Percentiles rank a stretch among this genome's conserved stretches.
Conservation (phyloP, 331 rosid species). For the Dryas integrifolia region DNA sequence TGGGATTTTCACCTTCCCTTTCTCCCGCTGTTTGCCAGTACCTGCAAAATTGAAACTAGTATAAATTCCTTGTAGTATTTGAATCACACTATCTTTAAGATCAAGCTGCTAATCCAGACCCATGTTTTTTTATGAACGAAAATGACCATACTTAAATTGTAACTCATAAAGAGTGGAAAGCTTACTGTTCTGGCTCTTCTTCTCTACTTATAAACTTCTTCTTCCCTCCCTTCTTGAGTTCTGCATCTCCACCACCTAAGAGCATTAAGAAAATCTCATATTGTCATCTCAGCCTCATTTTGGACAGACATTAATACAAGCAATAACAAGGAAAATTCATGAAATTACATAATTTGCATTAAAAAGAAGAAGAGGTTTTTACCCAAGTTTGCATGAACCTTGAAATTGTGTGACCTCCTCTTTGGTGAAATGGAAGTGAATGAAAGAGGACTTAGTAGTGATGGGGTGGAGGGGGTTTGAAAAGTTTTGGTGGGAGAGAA, state of each 20-base stretch:
- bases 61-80: neutral
- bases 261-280: slow-evolving; percentile 16
- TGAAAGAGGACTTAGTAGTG: slow-evolving; percentile 28
- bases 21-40: slow-evolving; percentile 99
- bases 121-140: neutral
- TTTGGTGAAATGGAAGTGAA: slow-evolving; percentile 31
- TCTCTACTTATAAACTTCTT: slow-evolving; percentile 84
- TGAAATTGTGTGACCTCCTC: slow-evolving; percentile 35
- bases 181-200: slow-evolving; percentile 85
- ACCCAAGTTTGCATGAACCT: slow-evolving; percentile 65
- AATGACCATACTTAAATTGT: neutral
- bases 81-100: neutral
- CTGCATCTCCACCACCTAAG: slow-evolving; percentile 76
- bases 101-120: too few species aligned
- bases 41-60: slow-evolving; percentile 33
- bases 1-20: slow-evolving; percentile 95
- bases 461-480: slow-evolving; percentile 37
- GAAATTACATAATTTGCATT: neutral
- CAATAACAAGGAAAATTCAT: neutral
- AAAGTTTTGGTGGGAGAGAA: slow-evolving; percentile 43
- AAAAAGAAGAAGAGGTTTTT: slow-evolving; percentile 7
- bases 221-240: slow-evolving; percentile 59
- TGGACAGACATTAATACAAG: neutral
- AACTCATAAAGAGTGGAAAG: neutral
- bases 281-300: slow-evolving; percentile 20